phyloP scores from a whole-genome alignment of 179 eudicot species.

The Silene vulgaris region DNA sequence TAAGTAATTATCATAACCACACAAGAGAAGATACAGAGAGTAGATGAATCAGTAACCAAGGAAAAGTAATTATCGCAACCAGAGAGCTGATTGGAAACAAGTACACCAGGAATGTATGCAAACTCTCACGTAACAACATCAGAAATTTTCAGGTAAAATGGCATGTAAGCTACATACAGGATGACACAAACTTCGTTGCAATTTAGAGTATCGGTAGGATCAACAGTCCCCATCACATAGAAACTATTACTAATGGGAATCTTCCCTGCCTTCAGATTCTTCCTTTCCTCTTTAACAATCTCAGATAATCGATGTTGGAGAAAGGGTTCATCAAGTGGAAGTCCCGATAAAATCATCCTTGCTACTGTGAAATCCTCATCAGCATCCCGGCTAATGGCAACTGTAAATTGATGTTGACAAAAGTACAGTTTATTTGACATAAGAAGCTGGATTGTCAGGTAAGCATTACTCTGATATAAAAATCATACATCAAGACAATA shows the following conservation, averaged over 20 bases:
- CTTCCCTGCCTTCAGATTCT: conserved; percentile 52
- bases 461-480: background rate
- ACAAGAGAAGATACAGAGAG: background rate
- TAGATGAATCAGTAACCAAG: too few relatives aligned
- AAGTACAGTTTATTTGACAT: background rate
- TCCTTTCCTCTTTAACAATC: conserved; percentile 43
- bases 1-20: background rate
- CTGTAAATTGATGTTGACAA: conserved; percentile 32
- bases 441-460: background rate
- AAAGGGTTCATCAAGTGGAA: conserved; percentile 73
- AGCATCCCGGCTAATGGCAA: conserved; percentile 41
- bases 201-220: conserved; percentile 58
- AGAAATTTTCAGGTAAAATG: background rate
- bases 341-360: conserved; percentile 56
- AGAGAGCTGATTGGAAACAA: background rate
- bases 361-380: conserved; percentile 39
- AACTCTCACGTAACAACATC: background rate
- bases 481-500: too few relatives aligned
- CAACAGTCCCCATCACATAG: conserved; percentile 81
- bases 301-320: conserved; percentile 40
- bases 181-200: conserved; percentile 70
- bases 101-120: background rate
- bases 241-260: conserved; percentile 57
- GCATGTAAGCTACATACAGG: conserved; percentile 43
- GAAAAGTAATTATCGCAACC: too few relatives aligned